Evolutionary conservation across 2,329 filamentous ascomycete genomes (phyloP), one percentile per base, ranked within the genome.

Genomic region (Clathrospora elynae): DNA sequence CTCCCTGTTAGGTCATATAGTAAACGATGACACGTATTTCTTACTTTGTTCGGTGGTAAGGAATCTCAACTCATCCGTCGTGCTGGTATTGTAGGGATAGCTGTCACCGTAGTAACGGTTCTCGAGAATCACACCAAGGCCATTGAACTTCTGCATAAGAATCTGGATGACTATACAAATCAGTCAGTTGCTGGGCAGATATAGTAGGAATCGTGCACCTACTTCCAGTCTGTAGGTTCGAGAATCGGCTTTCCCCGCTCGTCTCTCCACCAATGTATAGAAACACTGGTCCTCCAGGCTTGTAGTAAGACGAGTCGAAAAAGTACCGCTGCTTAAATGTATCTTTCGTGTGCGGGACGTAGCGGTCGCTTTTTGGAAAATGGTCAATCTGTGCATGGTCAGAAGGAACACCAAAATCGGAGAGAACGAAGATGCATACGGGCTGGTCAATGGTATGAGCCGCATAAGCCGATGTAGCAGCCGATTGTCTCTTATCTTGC

Each of bases 271-370:
- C 68, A 53, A 79, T 73, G 51, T 75, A 77, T 6, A 78, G 53
- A 46, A 75, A 74, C 1, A 79, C 70, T 2, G 77, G 79, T 0
- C 78, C 78, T 12, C 79, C 78, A 9, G 78, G 70, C 49, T 77
- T 73, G 56, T 81, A 82, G 59, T 80, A 79, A 0, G 73, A 73
- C 4, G 71, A 68, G 49, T 78, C 78, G 31, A 80, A 77, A 55
- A 77, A 80, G 57, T 79, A 82, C 32, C 78, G 73, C 59, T 81
- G 78, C 35, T 71, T 71, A 57, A 81, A 82, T 1, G 77, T 82
- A 12, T 67, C 75, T 43, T 73, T 71, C 9, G 70, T 70, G 50
- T 72, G 74, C 4, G 69, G 71, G 9, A 55, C 53, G 55, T 75
- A 76, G 6, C 61, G 59, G n/a, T 61, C 49, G 24, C 61, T 66